Conservation (phyloP, 2,329 filamentous ascomycete species). For the Colletotrichum tropicicola region DNA sequence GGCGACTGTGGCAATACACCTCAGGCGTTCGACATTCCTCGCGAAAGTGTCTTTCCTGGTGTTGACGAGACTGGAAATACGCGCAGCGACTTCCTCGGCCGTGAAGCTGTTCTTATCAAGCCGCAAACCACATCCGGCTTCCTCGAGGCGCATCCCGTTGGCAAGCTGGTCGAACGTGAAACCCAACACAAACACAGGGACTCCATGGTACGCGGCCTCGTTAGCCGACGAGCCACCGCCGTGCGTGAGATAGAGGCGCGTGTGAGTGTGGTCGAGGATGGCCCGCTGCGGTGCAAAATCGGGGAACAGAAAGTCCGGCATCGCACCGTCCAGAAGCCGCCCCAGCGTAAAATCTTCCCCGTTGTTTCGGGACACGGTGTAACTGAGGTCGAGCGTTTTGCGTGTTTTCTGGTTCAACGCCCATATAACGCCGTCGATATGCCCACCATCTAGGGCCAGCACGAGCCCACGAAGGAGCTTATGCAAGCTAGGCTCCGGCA, state of each 20-base stretch:
- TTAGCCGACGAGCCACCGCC: constrained; percentile 51
- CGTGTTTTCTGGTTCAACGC: background rate
- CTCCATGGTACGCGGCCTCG: constrained; percentile 49
- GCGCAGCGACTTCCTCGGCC: constrained; percentile 38
- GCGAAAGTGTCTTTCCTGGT: constrained; percentile 40
- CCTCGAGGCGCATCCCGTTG: constrained; percentile 45
- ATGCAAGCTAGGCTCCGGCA: constrained; percentile 38
- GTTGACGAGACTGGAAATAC: constrained; percentile 35
- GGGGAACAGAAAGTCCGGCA: constrained; percentile 41
- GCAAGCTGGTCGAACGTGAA: constrained; percentile 52
- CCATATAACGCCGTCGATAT: background rate
- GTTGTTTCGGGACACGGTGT: background rate
- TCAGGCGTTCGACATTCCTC: constrained; percentile 45
- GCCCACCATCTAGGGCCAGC: background rate
- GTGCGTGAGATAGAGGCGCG: constrained; percentile 49
- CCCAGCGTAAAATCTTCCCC: constrained; percentile 1
- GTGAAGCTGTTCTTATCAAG: constrained; percentile 48
- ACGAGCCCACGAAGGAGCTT: constrained; percentile 36
- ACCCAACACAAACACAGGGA: constrained; percentile 43
- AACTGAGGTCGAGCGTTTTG: background rate
- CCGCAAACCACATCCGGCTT: constrained; percentile 42
- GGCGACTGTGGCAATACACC: constrained; percentile 48
- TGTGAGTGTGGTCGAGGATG: constrained; percentile 45
- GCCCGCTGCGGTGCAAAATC: constrained; percentile 51
- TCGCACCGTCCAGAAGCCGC: constrained; percentile 39